Percentiles rank a stretch among this genome's conserved stretches.
phyloP scores from a whole-genome alignment of 164 flowering plant genomes.

The Cinnamomum chago region DNA sequence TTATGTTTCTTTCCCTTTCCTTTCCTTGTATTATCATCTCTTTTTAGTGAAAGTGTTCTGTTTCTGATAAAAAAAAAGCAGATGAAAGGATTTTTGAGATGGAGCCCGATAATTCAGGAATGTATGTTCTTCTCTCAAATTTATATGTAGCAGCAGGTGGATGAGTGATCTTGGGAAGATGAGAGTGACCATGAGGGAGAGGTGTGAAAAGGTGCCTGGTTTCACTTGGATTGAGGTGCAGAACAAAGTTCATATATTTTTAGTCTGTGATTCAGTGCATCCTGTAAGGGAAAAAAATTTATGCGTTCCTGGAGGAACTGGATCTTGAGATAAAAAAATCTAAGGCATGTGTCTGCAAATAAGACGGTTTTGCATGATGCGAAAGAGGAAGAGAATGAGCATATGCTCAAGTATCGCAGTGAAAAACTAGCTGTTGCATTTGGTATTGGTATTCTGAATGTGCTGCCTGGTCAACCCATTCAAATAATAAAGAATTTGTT shows the following conservation, averaged over 20 bases:
- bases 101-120: conserved; percentile 90
- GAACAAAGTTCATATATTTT: conserved; percentile 64
- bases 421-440: conserved; percentile 88
- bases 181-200: conserved; percentile 75
- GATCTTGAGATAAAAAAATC: conserved; percentile 44
- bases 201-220: conserved; percentile 74
- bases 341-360: conserved; percentile 61
- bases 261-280: conserved; percentile 70
- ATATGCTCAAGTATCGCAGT: conserved; percentile 84
- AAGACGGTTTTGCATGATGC: conserved; percentile 85
- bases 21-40: no score
- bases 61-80: conserved; percentile 35
- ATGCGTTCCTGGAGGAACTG: conserved; percentile 69
- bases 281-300: conserved; percentile 58
- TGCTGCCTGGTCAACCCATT: conserved; percentile 70
- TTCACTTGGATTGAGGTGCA: conserved; percentile 86
- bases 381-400: conserved; percentile 90
- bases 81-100: conserved; percentile 65
- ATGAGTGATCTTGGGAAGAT: conserved; percentile 63
- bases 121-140: conserved; percentile 89
- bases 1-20: no score
- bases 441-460: conserved; percentile 46
- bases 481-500: conserved; percentile 88
- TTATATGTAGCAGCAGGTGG: conserved; percentile 82
- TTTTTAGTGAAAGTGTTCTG: no score